Evolutionary conservation across 2,329 filamentous ascomycete genomes (phyloP), one percentile per base, ranked within the genome.

Genomic region (Xylariaceae sp.): DNA sequence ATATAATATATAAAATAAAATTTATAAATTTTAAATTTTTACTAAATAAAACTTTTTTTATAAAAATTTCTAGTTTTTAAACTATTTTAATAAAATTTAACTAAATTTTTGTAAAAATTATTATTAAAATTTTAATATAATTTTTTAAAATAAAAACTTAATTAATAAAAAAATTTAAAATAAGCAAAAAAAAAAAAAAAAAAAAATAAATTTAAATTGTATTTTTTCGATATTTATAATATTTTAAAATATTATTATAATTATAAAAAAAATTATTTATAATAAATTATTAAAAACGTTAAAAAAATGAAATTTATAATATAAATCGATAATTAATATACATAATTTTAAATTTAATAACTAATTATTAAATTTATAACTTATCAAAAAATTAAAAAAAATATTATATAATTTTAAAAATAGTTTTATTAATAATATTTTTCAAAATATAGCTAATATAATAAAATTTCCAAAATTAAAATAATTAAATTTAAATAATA

Each of bases 151-250:
- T 23, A 29, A n/a, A 39, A 14, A 39, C 12, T 14, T 16, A 40
- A 27, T 40, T 40, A 7, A 23, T 7, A 17, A 16, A 29, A 23
- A 23, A 29, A 20, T 10, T 25, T 7, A 22, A 16, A 29, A 25
- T n/a, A n/a, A n/a, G n/a, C n/a, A n/a, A n/a, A n/a, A 23, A 40
- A 25, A 23, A 25, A 16, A 10, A 7, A 40, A 17, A 16, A 25
- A 25, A 36, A 22, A n/a, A 43, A 36, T 11, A 36, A 35, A 17
- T 19, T 36, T 25, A 36, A 7, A 36, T 21, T 23, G 22, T 27
- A 43, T 37, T 20, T 36, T 40, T 23, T n/a, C 16, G 27, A 39
- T 5, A 22, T 29, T 40, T 40, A 25, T 40, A 10, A 40, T 40
- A 40, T 14, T 21, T 25, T 40, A 27, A 25, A 16, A 20, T 14